These are phyloP conservation scores for Aquilaria agallochum DNA, from an alignment of 441 rosid species.

Conservation along the genomic window DNA sequence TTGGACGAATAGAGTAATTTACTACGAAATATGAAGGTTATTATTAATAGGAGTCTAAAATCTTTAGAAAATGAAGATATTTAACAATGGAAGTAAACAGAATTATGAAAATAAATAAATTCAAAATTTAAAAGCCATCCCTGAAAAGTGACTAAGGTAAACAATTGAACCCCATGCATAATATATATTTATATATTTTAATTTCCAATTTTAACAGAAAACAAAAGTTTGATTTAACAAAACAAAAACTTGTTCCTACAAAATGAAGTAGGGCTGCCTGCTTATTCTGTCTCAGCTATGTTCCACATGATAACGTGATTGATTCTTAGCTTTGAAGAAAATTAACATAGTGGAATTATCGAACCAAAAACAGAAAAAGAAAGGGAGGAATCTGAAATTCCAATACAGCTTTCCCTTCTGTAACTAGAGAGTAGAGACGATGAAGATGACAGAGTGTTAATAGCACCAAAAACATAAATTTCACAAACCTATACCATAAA, in stretches of 20 bases:
- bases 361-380: background rate
- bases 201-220: background rate
- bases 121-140: background rate
- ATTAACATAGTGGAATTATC: conserved; percentile 10
- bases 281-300: background rate
- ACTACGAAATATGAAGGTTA: no score
- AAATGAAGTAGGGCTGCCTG: conserved; percentile 5
- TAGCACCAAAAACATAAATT: no score
- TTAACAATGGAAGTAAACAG: background rate
- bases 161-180: no score
- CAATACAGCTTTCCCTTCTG: background rate
- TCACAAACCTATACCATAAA: no score
- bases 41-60: no score
- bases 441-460: no score
- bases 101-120: conserved; percentile 1
- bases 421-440: conserved; percentile 1
- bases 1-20: no score
- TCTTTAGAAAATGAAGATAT: background rate
- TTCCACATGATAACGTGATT: conserved; percentile 28
- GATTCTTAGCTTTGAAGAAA: conserved; percentile 42
- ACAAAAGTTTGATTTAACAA: no score
- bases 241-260: background rate
- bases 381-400: conserved; percentile 7
- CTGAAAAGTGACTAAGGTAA: no score
- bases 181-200: background rate